A percentile compares a stretch with the other conserved stretches of the same genome.
Conservation (phyloP, 148 eudicot genomes). For the Camellia granthamiana region DNA sequence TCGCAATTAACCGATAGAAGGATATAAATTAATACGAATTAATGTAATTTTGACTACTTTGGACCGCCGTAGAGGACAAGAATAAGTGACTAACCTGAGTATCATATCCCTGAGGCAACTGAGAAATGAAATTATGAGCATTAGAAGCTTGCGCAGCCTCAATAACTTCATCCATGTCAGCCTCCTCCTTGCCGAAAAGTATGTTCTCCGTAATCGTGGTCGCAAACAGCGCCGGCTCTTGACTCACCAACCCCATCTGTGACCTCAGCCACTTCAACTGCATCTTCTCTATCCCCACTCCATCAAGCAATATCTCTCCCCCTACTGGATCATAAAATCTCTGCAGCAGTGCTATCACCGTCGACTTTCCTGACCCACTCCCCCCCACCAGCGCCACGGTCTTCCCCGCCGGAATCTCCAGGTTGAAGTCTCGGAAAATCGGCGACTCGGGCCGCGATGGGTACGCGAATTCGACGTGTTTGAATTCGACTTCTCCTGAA, state of each 20-base stretch:
- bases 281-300: constrained; percentile 61
- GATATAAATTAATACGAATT: too few relatives aligned
- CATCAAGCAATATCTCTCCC: constrained; percentile 75
- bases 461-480: constrained; percentile 56
- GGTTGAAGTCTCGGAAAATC: constrained; percentile 58
- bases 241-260: constrained; percentile 92
- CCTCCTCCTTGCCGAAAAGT: constrained; percentile 86
- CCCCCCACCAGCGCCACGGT: constrained; percentile 79
- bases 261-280: constrained; percentile 84
- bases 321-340: constrained; percentile 76
- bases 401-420: constrained; percentile 58
- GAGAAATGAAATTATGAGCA: constrained; percentile 81
- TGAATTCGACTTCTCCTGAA: constrained; percentile 68
- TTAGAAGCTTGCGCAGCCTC: constrained; percentile 79
- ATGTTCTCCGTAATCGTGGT: constrained; percentile 83
- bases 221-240: constrained; percentile 87
- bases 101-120: constrained; percentile 80
- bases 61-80: too few relatives aligned
- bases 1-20: too few relatives aligned
- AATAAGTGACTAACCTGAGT: constrained; percentile 53
- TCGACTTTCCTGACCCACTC: constrained; percentile 91
- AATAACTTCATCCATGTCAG: constrained; percentile 63
- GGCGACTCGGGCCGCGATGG: constrained; percentile 78
- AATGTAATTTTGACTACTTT: too few relatives aligned
- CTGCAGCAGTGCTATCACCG: constrained; percentile 62